Conservation (phyloP, 2,329 filamentous ascomycete species). For the Acrodontium crateriforme region DNA sequence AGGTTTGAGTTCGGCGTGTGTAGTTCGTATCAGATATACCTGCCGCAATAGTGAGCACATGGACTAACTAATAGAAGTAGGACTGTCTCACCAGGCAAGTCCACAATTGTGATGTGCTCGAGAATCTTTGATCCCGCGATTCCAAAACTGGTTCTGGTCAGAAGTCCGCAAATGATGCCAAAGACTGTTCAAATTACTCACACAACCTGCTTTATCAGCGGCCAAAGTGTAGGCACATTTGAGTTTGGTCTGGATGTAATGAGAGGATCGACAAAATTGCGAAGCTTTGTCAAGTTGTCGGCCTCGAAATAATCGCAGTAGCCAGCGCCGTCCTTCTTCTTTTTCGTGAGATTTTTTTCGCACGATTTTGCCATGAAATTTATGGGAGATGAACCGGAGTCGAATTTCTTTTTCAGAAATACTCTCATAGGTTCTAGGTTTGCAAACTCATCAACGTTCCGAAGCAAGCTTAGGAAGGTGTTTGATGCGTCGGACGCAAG, state of each 20-base stretch:
- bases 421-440: conserved; percentile 1
- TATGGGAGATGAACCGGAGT: neutral
- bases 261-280: conserved; percentile 7
- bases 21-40: conserved; percentile 13
- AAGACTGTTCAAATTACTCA: neutral
- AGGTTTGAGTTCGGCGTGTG: conserved; percentile 7
- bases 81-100: conserved; percentile 9
- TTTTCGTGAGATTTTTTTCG: neutral
- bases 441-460: conserved; percentile 1
- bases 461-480: conserved; percentile 8
- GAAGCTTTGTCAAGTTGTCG: conserved; percentile 4
- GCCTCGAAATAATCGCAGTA: conserved; percentile 7
- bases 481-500: conserved; percentile 4
- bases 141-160: conserved; percentile 5
- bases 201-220: conserved; percentile 11
- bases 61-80: too few relatives aligned
- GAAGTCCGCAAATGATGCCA: neutral
- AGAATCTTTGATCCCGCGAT: conserved; percentile 9
- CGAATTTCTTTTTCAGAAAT: neutral
- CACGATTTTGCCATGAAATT: conserved; percentile 1
- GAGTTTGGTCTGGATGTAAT: conserved; percentile 3
- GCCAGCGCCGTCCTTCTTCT: conserved; percentile 1
- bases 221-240: conserved; percentile 10
- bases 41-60: neutral
- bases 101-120: conserved; percentile 9